Conservation (phyloP, 2,329 filamentous ascomycete species). For the Grosmannia clavigera region DNA sequence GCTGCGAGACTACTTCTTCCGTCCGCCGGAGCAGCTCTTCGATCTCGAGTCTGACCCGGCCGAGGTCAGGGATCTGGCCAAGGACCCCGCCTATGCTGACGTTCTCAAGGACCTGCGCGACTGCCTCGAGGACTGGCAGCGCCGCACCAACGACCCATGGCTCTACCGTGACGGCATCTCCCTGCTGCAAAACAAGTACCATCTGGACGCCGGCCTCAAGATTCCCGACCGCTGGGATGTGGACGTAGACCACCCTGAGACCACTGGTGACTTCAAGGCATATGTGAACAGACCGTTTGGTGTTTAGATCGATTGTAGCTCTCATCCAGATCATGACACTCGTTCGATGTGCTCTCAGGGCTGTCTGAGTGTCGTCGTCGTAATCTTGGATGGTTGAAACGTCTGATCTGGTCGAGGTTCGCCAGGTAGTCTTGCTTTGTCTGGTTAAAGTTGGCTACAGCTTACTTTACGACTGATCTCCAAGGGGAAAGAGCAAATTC, state of each 20-base stretch:
- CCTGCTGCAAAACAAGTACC: slow-evolving; percentile 9
- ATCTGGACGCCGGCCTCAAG: slow-evolving; percentile 15
- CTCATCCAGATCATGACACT: no score
- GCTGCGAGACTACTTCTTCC: slow-evolving; percentile 29
- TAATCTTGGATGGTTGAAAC: no score
- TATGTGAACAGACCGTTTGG: slow-evolving; percentile 12
- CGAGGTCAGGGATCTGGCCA: slow-evolving; percentile 31
- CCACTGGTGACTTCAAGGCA: slow-evolving; percentile 15
- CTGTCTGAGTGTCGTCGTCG: no score
- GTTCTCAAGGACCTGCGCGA: background rate
- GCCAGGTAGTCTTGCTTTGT: no score
- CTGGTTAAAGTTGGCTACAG: no score
- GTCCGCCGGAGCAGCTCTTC: slow-evolving; percentile 32
- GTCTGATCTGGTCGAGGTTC: no score
- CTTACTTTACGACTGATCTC: no score
- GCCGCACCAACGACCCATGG: slow-evolving; percentile 17
- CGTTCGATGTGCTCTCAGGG: no score
- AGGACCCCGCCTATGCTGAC: slow-evolving; percentile 17
- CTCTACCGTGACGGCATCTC: slow-evolving; percentile 18
- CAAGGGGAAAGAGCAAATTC: no score
- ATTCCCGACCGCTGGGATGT: slow-evolving; percentile 18
- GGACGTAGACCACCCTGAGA: slow-evolving; percentile 8
- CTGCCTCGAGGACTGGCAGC: slow-evolving; percentile 18
- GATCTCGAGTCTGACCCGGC: slow-evolving; percentile 31
- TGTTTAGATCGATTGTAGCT: background rate